phyloP scores from a whole-genome alignment of 176 grass and related monocot species.

The Oryza longistaminata region DNA sequence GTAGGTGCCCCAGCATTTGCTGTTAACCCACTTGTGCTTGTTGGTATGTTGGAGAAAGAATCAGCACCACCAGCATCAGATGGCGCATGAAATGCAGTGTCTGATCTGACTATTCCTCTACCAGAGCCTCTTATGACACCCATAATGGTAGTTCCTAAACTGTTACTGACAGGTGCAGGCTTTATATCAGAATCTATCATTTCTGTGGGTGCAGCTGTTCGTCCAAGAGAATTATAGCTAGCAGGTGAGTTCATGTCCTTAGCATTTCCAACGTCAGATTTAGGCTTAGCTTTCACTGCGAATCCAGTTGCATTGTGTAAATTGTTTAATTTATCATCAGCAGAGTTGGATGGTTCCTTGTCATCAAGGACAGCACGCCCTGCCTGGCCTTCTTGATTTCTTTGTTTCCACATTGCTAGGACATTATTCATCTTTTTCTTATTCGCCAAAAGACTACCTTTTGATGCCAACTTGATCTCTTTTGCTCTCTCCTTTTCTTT shows the following conservation, averaged over 20 bases:
- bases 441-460: slow-evolving; percentile 80
- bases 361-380: slow-evolving; percentile 53
- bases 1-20: slow-evolving; percentile 32
- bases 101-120: slow-evolving; percentile 75
- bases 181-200: slow-evolving; percentile 62
- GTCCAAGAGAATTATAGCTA: slow-evolving; percentile 53
- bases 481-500: slow-evolving; percentile 93
- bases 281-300: slow-evolving; percentile 51
- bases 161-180: slow-evolving; percentile 59
- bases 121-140: slow-evolving; percentile 84
- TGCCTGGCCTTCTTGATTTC: slow-evolving; percentile 87
- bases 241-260: slow-evolving; percentile 37
- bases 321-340: slow-evolving; percentile 50
- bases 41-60: slow-evolving; percentile 25
- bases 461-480: slow-evolving; percentile 91
- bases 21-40: slow-evolving; percentile 31
- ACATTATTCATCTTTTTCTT: slow-evolving; percentile 99
- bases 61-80: slow-evolving; percentile 32
- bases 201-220: slow-evolving; percentile 41
- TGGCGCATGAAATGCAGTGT: slow-evolving; percentile 53
- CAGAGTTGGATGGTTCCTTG: slow-evolving; percentile 52
- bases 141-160: slow-evolving; percentile 70
- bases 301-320: slow-evolving; percentile 42
- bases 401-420: slow-evolving; percentile 97
- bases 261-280: slow-evolving; percentile 56